Evolutionary conservation across 176 grass and related monocot species (phyloP).

Genomic region (Guadua angustifolia): DNA sequence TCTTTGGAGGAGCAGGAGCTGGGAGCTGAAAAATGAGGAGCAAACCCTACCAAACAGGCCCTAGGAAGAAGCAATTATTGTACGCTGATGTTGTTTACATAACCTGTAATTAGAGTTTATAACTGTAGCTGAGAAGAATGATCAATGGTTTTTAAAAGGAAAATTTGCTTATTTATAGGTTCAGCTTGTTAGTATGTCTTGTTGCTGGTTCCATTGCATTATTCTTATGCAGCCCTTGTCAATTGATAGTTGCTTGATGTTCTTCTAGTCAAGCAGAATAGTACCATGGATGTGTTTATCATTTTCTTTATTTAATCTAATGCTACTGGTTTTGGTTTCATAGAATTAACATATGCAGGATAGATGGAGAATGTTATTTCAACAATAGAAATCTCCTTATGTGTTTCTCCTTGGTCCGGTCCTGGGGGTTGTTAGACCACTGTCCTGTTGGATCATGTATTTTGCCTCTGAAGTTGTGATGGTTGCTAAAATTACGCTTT

Average conservation of each 20-base stretch:
- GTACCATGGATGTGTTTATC: not conserved
- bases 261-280: conserved; percentile 13
- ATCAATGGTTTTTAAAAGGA: not conserved
- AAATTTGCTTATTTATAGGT: not conserved
- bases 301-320: not conserved
- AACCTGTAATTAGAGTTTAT: not conserved
- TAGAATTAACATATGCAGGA: not conserved
- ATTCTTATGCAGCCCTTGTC: not conserved
- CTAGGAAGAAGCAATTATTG: not conserved
- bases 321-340: not conserved
- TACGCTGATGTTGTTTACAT: not conserved
- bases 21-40: no score
- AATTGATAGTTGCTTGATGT: not conserved
- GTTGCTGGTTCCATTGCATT: not conserved
- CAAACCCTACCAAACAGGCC: no score
- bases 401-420: not conserved
- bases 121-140: not conserved
- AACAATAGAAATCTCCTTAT: not conserved
- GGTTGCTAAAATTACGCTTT: not conserved
- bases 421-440: not conserved
- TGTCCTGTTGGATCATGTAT: not conserved
- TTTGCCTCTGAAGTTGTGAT: conserved; percentile 7
- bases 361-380: not conserved
- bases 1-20: no score
- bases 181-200: not conserved